A percentile compares a stretch with the other conserved stretches of the same genome.
Conservation (phyloP, 148 eudicot genomes). For the Nyssa sinensis region DNA sequence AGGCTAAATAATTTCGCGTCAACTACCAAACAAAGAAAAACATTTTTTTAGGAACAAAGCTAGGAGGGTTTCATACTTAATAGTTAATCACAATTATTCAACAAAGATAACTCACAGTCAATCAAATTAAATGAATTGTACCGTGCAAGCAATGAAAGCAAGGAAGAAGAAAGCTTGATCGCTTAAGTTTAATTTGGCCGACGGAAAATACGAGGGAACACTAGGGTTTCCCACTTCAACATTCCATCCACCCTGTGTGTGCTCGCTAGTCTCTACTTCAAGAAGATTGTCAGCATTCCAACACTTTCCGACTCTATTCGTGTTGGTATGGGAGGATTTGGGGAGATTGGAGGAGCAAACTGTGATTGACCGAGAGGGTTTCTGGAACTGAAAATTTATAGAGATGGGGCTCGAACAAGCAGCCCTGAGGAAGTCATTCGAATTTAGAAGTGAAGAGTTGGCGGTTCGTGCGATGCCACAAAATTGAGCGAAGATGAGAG, state of each 20-base stretch:
- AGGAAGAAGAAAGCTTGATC: constrained; percentile 67
- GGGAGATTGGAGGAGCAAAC: constrained; percentile 16
- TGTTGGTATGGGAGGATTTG: constrained; percentile 3
- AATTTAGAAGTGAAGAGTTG: constrained; percentile 1
- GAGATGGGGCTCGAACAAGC: constrained; percentile 3
- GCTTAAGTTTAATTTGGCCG: constrained; percentile 46
- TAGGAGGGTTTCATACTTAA: no score
- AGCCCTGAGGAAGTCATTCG: constrained; percentile 12
- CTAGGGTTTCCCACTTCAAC: constrained; percentile 44
- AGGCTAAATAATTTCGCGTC: no score
- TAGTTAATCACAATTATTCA: no score
- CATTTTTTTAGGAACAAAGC: no score
- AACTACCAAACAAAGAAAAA: no score
- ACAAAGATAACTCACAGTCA: no score
- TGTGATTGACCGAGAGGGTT: constrained; percentile 7
- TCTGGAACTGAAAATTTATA: neutral
- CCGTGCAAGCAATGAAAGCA: constrained; percentile 76
- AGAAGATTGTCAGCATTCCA: constrained; percentile 4
- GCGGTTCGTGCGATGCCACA: neutral
- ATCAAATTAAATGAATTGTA: no score
- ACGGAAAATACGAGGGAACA: constrained; percentile 31
- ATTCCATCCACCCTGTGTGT: constrained; percentile 11
- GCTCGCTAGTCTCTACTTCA: constrained; percentile 1
- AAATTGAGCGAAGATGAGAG: neutral
- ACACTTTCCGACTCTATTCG: neutral